Evolutionary conservation across 73 alveolate genomes (phyloP).

Genomic region (Effrenium voratum): DNA sequence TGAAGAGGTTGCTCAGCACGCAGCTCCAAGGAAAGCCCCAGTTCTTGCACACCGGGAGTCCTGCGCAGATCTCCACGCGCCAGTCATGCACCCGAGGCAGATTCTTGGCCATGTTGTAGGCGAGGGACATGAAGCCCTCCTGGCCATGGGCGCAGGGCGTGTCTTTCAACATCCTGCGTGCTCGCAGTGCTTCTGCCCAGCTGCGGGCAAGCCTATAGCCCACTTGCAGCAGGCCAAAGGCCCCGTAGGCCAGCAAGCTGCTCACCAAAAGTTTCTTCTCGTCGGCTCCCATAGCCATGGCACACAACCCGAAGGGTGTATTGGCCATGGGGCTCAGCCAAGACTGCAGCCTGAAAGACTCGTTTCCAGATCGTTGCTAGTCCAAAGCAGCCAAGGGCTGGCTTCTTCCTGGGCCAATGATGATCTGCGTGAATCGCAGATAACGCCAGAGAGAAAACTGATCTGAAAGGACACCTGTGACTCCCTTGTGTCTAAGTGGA

Average conservation of each 20-base stretch:
- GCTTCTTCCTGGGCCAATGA: too few species aligned
- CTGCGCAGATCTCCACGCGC: constrained; percentile 24
- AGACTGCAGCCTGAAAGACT: too few species aligned
- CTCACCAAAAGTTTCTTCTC: too few species aligned
- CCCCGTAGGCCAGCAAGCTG: constrained; percentile 48
- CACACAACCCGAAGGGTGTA: too few species aligned
- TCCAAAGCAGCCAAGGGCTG: too few species aligned
- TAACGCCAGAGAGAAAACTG: too few species aligned
- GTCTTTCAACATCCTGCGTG: constrained; percentile 9
- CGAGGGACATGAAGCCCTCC: constrained; percentile 14
- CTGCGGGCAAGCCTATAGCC: background rate
- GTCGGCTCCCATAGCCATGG: too few species aligned
- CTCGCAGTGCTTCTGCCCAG: background rate
- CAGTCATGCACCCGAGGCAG: constrained; percentile 38
- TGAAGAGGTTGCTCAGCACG: background rate
- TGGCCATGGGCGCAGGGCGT: constrained; percentile 66
- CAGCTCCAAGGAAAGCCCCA: constrained; percentile 46
- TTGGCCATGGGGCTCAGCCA: too few species aligned
- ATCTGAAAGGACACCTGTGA: too few species aligned
- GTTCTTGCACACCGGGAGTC: constrained; percentile 18
- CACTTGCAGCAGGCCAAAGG: constrained; percentile 39
- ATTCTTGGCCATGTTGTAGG: background rate
- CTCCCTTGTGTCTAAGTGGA: too few species aligned
- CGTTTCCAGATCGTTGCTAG: too few species aligned
- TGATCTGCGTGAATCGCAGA: too few species aligned